phyloP scores from a whole-genome alignment of 345 rosid species.

The Arabis alpina region DNA sequence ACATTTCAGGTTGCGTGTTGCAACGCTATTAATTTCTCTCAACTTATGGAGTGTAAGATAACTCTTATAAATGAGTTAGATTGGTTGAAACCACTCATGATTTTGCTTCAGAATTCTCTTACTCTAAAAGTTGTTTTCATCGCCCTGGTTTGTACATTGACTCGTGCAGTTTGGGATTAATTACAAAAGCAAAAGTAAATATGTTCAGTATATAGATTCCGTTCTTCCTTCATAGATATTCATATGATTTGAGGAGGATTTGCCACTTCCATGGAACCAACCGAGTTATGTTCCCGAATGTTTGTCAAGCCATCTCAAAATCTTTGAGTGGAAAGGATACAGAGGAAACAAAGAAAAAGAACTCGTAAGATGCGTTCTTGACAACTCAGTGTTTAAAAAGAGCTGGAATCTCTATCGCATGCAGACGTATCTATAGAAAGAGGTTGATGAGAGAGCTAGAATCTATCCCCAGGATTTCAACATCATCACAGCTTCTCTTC shows the following conservation, averaged over 20 bases:
- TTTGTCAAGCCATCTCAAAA: neutral
- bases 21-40: neutral
- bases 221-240: no score
- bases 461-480: neutral
- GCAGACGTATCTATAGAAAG: neutral
- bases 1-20: neutral
- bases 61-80: neutral
- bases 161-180: neutral
- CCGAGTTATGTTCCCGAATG: neutral
- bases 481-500: neutral
- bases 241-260: neutral
- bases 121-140: neutral
- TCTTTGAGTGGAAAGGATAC: slow-evolving; percentile 3
- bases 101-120: neutral
- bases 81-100: neutral
- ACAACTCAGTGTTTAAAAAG: slow-evolving; percentile 12
- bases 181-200: neutral
- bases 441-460: neutral
- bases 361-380: neutral
- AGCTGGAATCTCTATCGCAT: neutral
- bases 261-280: neutral
- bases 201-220: neutral
- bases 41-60: neutral
- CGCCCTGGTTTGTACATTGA: neutral
- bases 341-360: slow-evolving; percentile 8